Evolutionary conservation across 2,329 filamentous ascomycete genomes (phyloP), one percentile per base, ranked within the genome.

Genomic region (Dothiorella sarmentorum): DNA sequence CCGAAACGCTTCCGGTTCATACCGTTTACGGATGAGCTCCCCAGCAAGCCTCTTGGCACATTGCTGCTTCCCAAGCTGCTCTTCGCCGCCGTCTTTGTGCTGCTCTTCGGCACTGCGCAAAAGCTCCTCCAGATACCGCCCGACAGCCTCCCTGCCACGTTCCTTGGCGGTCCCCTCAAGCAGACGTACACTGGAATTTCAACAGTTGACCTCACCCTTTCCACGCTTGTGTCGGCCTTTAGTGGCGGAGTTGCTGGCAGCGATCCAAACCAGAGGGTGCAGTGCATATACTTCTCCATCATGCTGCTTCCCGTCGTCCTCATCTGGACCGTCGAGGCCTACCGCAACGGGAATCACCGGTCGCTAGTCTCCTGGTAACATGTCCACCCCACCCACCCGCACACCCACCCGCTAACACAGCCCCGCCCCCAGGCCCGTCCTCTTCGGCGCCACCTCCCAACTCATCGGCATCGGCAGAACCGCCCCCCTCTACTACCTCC

Each of bases 401-500:
- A 11, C 15, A 17, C 17, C 6, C 15, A 13, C 13, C 2, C 4
- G 1, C 45, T 51, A 49, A 44, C 26, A 13, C 22, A 15, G 10
- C 9, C 18, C 40, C 9, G n/a, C 53, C 9, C 64, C 65, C 17
- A 61, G 60, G 37, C 58, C 60, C 3, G 20, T 47, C 0, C 22
- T 58, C 13, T 60, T 55, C 33, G 33, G 52, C 3, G 31, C 53
- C 13, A 1, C 17, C 10, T 58, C 37, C 22, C 51, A 62, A 10
- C 15, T 60, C 17, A 10, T 37, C 9, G 43, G 58, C 33, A 58
- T 62, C n/a, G 58, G 44, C 38, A 44, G 35, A 11, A 64, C 67
- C 31, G 62, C 65, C 6, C 67, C 68, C 9, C 24, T 68, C 3
- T 69, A 66, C 56, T 69, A 64, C 37, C 59, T 65, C 13, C 42